Conservation (phyloP, 306 rosid species). For the Carpinus viminea region DNA sequence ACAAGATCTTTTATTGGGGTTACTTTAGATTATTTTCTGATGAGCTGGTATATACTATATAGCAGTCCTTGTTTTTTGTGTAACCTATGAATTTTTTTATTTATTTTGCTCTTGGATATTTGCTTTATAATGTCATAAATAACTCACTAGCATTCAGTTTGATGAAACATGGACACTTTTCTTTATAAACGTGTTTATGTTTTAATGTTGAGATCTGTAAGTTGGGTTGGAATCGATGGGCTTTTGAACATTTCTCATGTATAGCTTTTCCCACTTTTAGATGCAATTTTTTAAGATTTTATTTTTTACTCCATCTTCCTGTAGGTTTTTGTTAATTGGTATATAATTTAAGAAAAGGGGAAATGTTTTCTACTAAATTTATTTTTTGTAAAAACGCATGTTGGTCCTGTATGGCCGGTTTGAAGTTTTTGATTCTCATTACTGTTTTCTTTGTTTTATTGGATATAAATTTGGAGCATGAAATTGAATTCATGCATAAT, state of each 20-base stretch:
- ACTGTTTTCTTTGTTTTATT: neutral
- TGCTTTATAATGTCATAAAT: neutral
- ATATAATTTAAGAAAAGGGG: no score
- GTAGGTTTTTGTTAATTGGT: neutral
- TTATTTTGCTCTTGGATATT: neutral
- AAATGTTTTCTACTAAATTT: no score
- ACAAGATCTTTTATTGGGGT: neutral
- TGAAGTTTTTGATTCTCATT: neutral
- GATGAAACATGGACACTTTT: neutral
- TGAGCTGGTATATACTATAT: neutral
- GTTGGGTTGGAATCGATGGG: neutral
- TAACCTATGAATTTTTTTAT: neutral
- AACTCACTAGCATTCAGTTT: neutral
- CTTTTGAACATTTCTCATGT: neutral
- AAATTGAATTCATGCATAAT: conserved; percentile 18
- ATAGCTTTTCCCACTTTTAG: neutral
- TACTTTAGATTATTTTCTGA: neutral
- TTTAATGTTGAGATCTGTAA: neutral
- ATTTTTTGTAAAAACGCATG: neutral
- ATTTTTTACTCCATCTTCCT: neutral
- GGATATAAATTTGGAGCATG: neutral
- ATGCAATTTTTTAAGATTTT: no score
- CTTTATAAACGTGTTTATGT: neutral
- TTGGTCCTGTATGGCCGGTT: neutral
- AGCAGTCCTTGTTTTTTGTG: neutral